A percentile compares a stretch with the other conserved stretches of the same genome.
Evolutionary conservation across 345 rosid species (phyloP).

Genomic region (Cardamine chenopodiifolia): DNA sequence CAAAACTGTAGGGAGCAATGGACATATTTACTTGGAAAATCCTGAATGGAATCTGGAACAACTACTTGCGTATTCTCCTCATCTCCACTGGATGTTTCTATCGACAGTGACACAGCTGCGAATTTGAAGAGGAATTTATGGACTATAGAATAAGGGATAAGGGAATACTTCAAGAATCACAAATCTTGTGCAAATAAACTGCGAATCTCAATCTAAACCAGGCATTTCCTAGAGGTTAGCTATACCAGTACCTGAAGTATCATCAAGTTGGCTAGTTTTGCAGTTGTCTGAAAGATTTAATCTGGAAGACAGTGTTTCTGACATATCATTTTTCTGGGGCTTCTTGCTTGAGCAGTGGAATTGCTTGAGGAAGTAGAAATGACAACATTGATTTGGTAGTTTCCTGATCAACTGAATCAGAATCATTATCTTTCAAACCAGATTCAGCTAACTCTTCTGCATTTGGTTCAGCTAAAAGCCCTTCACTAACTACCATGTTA

Average conservation of each 20-base stretch:
- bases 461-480: slow-evolving; percentile 46
- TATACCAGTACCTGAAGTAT: slow-evolving; percentile 45
- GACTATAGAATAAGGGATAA: not conserved
- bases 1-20: slow-evolving; percentile 55
- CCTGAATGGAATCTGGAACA: slow-evolving; percentile 42
- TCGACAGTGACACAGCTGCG: slow-evolving; percentile 40
- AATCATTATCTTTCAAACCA: slow-evolving; percentile 51
- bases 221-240: slow-evolving; percentile 11
- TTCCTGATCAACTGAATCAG: slow-evolving; percentile 62
- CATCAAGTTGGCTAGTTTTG: slow-evolving; percentile 36
- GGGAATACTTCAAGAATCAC: slow-evolving; percentile 4
- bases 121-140: slow-evolving; percentile 30
- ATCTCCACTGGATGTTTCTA: slow-evolving; percentile 34
- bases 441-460: slow-evolving; percentile 48
- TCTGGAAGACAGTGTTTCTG: slow-evolving; percentile 6
- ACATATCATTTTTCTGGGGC: slow-evolving; percentile 28
- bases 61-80: slow-evolving; percentile 33
- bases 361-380: slow-evolving; percentile 85
- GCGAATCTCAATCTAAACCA: not conserved
- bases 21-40: slow-evolving; percentile 39
- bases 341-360: slow-evolving; percentile 76
- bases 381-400: slow-evolving; percentile 76
- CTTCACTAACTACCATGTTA: slow-evolving; percentile 44
- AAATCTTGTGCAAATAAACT: not conserved
- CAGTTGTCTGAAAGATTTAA: slow-evolving; percentile 24